Base-by-base conservation (phyloP, 2,329 filamentous ascomycete species). In the Pseudonectria foliicola region DNA sequence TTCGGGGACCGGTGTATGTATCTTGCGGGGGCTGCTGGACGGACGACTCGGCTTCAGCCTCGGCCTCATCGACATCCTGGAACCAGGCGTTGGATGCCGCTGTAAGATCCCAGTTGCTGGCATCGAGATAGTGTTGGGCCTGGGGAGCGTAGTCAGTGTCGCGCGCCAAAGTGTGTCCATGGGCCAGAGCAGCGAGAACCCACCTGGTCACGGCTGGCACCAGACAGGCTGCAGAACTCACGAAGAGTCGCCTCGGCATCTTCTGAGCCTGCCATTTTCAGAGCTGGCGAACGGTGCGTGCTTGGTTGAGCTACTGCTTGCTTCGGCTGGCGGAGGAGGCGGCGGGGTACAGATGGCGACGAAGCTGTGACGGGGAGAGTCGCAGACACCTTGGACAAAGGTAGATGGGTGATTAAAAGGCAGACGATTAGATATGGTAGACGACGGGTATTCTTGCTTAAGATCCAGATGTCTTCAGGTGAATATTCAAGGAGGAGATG, bases 101-200 rank as follows among this genome's bases (percentile, higher is more conserved):
- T 45, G 73, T 67, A 28, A 85, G 62, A 50, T 87, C 73, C 80
- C 83, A 87, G 44, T 72, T 63, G 50, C 73, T 78, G 25, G 72
- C 70, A 14, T 68, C 65, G 7, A 90, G 75, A 46, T 83, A 83
- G 41, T 80, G 70, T 37, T 68, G 68, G 30, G 83, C 83, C 82
- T 88, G 43, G 11, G 6, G 7, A 21, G 23, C 5, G 28, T 26
- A n/a, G 33, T 41, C 10, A 41, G 39, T n/a, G 13, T 27, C 23
- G 13, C 24, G 33, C 10, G 37, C 30, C 28, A 27, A 16, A 3
- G 26, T 4, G 4, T 25, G 13, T 40, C 5, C 23, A 18, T 13
- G 18, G 18, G 8, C 8, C 8, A 21, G 18, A 8, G 18, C 18
- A 21, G 8, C 18, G 8, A 21, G 18, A 7, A 27, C 34, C 24